phyloP scores from a whole-genome alignment of 192 early-diverging fungal species.

The Linnemannia elongata region DNA sequence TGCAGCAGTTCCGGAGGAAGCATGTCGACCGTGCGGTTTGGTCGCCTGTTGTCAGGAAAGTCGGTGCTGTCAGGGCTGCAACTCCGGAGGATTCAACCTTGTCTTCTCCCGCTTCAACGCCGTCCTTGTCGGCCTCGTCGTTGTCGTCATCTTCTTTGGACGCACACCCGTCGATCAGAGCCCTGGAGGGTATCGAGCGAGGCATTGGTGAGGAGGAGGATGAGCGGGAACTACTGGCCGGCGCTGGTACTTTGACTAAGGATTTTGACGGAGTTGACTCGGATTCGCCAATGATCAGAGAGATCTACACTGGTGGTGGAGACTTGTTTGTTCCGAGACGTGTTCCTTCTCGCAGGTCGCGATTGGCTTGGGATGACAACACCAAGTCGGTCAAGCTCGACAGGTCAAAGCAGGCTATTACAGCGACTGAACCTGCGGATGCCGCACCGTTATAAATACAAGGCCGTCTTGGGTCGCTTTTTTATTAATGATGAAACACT shows the following conservation, averaged over 20 bases:
- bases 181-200: neutral
- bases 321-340: conserved; percentile 1
- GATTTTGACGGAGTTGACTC: neutral
- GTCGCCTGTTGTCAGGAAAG: conserved; percentile 15
- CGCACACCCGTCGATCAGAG: neutral
- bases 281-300: conserved; percentile 15
- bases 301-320: conserved; percentile 17
- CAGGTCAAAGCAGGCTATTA: neutral
- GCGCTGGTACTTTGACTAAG: neutral
- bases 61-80: conserved; percentile 20
- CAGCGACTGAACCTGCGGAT: too few species aligned
- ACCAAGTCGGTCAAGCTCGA: neutral
- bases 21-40: conserved; percentile 17
- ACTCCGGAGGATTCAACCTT: neutral
- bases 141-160: too few species aligned
- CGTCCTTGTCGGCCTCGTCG: neutral
- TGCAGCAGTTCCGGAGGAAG: conserved; percentile 18
- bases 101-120: neutral
- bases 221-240: neutral
- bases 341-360: neutral
- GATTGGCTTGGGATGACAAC: neutral
- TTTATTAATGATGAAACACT: too few species aligned
- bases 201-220: neutral
- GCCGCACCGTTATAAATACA: too few species aligned
- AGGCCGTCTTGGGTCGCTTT: too few species aligned